Percentiles rank a stretch among this genome's conserved stretches.
Conservation (phyloP, 768 basidiomycete species). For the Suillus sp. region DNA sequence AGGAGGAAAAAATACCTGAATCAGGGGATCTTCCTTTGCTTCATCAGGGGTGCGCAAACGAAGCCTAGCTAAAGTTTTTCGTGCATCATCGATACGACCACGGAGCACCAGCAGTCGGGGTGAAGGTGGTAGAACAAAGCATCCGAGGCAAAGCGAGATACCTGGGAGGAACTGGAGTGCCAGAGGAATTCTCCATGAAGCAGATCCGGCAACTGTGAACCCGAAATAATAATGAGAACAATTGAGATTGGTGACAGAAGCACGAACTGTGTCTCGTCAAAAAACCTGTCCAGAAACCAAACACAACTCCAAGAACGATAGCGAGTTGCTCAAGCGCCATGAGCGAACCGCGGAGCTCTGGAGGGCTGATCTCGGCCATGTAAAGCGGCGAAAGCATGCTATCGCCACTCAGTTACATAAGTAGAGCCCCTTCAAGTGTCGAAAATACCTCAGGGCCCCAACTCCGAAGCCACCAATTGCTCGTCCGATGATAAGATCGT, state of each 20-base stretch:
- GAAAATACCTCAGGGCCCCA: constrained; percentile 64
- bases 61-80: constrained; percentile 52
- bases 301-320: constrained; percentile 79
- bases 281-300: constrained; percentile 85
- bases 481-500: constrained; percentile 66
- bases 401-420: neutral
- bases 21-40: constrained; percentile 48
- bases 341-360: constrained; percentile 77
- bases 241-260: neutral
- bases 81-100: constrained; percentile 60
- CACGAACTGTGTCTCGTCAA: constrained; percentile 62
- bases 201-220: constrained; percentile 54
- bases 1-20: constrained; percentile 41
- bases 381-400: constrained; percentile 83
- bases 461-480: constrained; percentile 80
- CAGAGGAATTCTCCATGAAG: constrained; percentile 79
- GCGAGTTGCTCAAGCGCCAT: constrained; percentile 80
- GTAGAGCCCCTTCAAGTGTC: neutral
- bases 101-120: constrained; percentile 50
- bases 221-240: neutral
- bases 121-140: constrained; percentile 50
- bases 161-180: constrained; percentile 74
- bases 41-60: constrained; percentile 51
- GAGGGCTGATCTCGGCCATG: constrained; percentile 84
- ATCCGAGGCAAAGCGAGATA: constrained; percentile 62